Base-by-base conservation (phyloP, 1,284 basidiomycete genomes). In the Grifola frondosa region DNA sequence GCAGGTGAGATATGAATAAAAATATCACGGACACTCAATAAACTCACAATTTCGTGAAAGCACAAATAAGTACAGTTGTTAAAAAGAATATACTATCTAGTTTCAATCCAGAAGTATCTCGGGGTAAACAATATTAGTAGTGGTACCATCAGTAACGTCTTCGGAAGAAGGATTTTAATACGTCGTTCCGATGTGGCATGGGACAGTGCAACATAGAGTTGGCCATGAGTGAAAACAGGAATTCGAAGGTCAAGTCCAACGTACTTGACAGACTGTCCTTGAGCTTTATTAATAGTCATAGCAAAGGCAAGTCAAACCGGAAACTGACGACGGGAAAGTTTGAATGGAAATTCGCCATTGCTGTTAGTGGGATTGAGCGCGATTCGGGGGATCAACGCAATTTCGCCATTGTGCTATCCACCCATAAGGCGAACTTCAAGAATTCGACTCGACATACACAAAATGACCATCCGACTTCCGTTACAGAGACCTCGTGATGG, bases 241-340 rank as follows among this genome's bases (percentile, higher is more conserved):
- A 42, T 40, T 3, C 54, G 46, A 6, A 69, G 42, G 52, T 65
- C 56, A 2, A 69, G 21, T 2, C 59, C 62, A 20, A 67, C 54
- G 33, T 50, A 38, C 19, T 48, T 50, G 1, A 65, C 52, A 10
- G 67, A 67, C 44, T 70, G 68, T 1, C 68, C 68, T 46, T 70
- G 68, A 5, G 65, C 44, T 36, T 70, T 70, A 52, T 70, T 70
- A 40, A 70, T 66, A 0, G 52, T 64, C 55, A 71, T 62, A 9
- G 64, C 61, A 53, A 70, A 70, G 8, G 66, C 65, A 3, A 68
- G 13, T 10, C 35, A 32, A 2, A 69, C 52, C n/a, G 66, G 66
- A 43, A 68, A 68, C 46, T 69, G 66, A 0, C 46, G 47, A 3
- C 59, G 44, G 1, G 30, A 39, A 10, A 69, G 43, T 6, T 38